Evolutionary conservation across 2,329 filamentous ascomycete genomes (phyloP).

Genomic region (Whalleya microplaca): DNA sequence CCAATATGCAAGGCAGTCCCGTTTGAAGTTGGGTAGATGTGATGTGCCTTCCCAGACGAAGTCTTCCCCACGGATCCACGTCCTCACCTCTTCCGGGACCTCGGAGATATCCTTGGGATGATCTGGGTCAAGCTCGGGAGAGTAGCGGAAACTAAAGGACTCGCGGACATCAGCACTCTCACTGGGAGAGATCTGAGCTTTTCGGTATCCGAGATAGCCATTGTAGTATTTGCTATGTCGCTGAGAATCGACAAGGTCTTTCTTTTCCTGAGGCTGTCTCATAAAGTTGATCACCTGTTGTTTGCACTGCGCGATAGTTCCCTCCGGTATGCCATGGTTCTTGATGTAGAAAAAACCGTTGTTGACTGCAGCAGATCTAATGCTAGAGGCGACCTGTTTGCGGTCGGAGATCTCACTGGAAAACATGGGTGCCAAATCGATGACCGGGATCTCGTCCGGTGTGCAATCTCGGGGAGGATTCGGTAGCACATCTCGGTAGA

Average conservation of each 20-base stretch:
- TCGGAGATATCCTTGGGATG: slow-evolving; percentile 42
- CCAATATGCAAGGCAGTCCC: slow-evolving; percentile 52
- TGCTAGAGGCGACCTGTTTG: slow-evolving; percentile 43
- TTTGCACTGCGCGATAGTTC: slow-evolving; percentile 39
- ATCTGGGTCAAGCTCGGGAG: slow-evolving; percentile 55
- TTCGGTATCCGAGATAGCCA: slow-evolving; percentile 49
- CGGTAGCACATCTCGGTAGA: slow-evolving; percentile 38
- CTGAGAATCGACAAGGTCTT: slow-evolving; percentile 42
- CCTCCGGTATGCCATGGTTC: slow-evolving; percentile 50
- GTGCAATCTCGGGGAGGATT: slow-evolving; percentile 37
- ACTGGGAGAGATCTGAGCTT: slow-evolving; percentile 51
- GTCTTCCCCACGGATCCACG: slow-evolving; percentile 50
- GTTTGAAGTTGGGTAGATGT: slow-evolving; percentile 53
- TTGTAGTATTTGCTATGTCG: slow-evolving; percentile 48
- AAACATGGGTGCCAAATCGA: slow-evolving; percentile 51
- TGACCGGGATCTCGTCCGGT: slow-evolving; percentile 54
- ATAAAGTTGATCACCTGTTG: slow-evolving; percentile 49
- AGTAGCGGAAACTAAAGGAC: slow-evolving; percentile 55
- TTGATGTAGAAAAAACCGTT: slow-evolving; percentile 61
- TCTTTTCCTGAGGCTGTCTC: slow-evolving; percentile 47
- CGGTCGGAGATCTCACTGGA: slow-evolving; percentile 41
- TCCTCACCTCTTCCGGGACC: slow-evolving; percentile 48
- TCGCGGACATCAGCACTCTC: slow-evolving; percentile 57
- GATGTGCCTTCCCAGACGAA: slow-evolving; percentile 56
- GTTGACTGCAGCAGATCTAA: slow-evolving; percentile 51